Evolutionary conservation across 1,284 basidiomycete genomes (phyloP), one percentile per base, ranked within the genome.

Genomic region (Irpex sp.): DNA sequence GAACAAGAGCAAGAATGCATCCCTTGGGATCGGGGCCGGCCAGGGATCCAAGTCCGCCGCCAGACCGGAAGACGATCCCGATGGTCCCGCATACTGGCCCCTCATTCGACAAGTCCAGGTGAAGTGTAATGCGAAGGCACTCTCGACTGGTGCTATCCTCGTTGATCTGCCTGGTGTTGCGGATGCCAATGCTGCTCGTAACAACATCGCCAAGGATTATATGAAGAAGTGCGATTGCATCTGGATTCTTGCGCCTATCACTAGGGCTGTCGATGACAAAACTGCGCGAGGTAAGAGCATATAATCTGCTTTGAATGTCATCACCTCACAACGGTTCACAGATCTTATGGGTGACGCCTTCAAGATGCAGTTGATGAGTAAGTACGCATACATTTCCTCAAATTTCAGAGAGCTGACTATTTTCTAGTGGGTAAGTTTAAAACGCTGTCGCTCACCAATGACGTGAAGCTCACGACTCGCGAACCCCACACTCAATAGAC

Each of bases 81-180:
- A 74, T 60, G 74, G 71, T 2, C 76, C 82, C 14, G 83, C 83
- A 7, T 75, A 81, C 19, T 87, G 85, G 85, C 85, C 84, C 16
- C 77, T 87, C 53, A 85, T 87, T 63, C 78, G 80, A 19, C 79
- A 82, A 68, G 83, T 86, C 49, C 80, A 79, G 63, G 81, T 86
- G n/a, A 77, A 79, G n/a, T 85, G 82, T 69, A 74, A 76, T 56
- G 72, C 83, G 0, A 63, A 69, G 4, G 82, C 82, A 3, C 74
- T 87, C 23, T 77, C 80, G 9, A 83, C 81, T 2, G 84, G 85
- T 12, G 83, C 82, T 0, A 72, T 85, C 28, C 72, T 86, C 9
- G 84, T 86, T 18, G 84, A 86, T 68, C 71, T 87, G 59, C 85
- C 85, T 59, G 85, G 85, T 74, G 81, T 84, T 19, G 83, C 82